Evolutionary conservation across 345 rosid species (phyloP), one percentile per base, ranked within the genome.

Genomic region (Gossypium australe): DNA sequence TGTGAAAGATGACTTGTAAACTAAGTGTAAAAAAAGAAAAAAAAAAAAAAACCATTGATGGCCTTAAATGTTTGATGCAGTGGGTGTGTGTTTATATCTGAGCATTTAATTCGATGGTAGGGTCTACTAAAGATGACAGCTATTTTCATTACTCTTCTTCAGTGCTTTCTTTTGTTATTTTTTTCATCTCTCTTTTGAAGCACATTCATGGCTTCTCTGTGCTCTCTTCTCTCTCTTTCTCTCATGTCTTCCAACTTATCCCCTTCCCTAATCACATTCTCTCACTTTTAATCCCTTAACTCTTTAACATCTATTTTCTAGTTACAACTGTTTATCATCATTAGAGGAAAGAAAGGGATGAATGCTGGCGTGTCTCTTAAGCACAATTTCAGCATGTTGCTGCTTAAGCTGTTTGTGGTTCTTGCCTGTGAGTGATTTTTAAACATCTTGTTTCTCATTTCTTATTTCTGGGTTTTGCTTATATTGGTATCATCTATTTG

Each of bases 301-400:
- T 74, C 72, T 20, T 70, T 18, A 7, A 62, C 6, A 51, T 5
- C 55, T 45, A 13, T 2, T 55, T 18, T 45, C 22, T 76, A 43
- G 27, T n/a, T 10, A 58, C 47, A 61, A 47, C 51, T 51, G 29
- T 59, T 29, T 61, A 2, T 10, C 22, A 11, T 67, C 47, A n/a
- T 51, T 58, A 16, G 55, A 7, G 67, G 52, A 17, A 24, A 67
- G 2, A 70, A 65, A 75, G 82, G 75, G 65, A 83, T 80, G 87
- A 82, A 60, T 77, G 88, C 79, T 67, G 80, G 80, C 66, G 81
- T 78, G 58, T 73, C 84, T 74, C 78, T 79, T 25, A 79, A 70
- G 59, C 67, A 70, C 29, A 55, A 75, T 76, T 64, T 56, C 63
- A 61, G 6, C 20, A 77, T 79, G 85, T 34, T 76, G 22, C 76